Evolutionary conservation across 148 eudicot genomes (phyloP).

Genomic region (Rhododendron mucronatum): DNA sequence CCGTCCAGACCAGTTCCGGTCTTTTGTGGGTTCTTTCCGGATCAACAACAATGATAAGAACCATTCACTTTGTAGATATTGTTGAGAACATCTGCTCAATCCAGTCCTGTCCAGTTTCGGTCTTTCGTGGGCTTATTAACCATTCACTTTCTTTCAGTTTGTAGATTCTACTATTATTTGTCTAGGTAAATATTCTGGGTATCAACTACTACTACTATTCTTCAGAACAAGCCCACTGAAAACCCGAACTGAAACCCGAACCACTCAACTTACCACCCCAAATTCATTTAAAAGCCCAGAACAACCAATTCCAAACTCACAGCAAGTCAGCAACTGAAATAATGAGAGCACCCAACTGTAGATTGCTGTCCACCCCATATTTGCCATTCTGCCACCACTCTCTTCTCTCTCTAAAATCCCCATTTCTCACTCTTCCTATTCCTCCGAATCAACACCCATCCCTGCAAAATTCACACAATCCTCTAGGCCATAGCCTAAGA

Average conservation of each 20-base stretch:
- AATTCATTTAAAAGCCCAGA: not conserved
- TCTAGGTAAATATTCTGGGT: no score
- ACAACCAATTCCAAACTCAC: not conserved
- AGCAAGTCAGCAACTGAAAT: not conserved
- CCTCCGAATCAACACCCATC: slow-evolving; percentile 12
- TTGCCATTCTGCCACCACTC: slow-evolving; percentile 12
- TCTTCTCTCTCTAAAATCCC: slow-evolving; percentile 12
- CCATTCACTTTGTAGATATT: no score
- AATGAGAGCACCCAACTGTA: slow-evolving; percentile 20
- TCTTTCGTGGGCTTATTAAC: no score
- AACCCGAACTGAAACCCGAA: not conserved
- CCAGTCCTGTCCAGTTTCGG: no score
- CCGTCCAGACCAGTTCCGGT: no score
- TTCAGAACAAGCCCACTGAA: not conserved
- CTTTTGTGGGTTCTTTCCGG: no score
- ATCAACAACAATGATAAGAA: no score
- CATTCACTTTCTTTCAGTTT: no score
- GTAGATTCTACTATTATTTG: no score
- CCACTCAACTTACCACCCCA: not conserved
- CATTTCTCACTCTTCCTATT: slow-evolving; percentile 1
- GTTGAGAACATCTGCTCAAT: no score
- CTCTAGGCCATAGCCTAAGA: not conserved
- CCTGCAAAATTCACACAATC: slow-evolving; percentile 11
- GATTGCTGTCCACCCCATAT: slow-evolving; percentile 6
- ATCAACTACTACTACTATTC: not conserved